Evolutionary conservation across 148 eudicot genomes (phyloP), one percentile per base, ranked within the genome.

Genomic region (Rhododendron mucronatum): DNA sequence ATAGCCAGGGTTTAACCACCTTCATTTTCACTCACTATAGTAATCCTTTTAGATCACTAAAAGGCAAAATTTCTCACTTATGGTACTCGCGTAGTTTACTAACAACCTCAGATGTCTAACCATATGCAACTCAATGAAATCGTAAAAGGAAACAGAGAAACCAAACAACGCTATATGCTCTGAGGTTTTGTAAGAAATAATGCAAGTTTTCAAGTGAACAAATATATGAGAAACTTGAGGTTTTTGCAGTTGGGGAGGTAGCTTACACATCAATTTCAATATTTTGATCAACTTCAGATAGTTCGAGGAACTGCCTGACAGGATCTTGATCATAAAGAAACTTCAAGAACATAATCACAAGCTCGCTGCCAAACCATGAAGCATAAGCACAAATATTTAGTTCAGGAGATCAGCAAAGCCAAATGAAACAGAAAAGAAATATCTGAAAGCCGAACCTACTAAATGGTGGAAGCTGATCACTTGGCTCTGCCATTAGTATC

Each of bases 251-350:
- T 55, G 39, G 88, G 75, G 75, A 84, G 80, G 80, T 28, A 53
- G 92, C 99, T 94, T 88, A 97, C 99, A 45, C 39, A 90, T 95
- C 96, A 89, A 93, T 91, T 87, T 89, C 93, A 65, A 97, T 90
- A 78, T 44, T 80, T 37, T 90, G 89, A 86, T 94, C 92, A 86
- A 65, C 79, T 85, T 88, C 91, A 84, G 95, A 88, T 71, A 87
- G 91, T 80, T 94, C 96, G 86, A 97, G 92, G 87, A 97, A 90
- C 88, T 89, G 90, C 86, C 86, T 91, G 82, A 97, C 92, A 28
- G 98, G 98, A 91, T 97, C 99, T 87, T 92, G 95, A 91, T 94
- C 94, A 85, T 97, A 97, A 47, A 97, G 91, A 85, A 93, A 97
- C 91, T 93, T 95, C 90, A 97, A 87, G 91, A 97, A 97, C 80